Evolutionary conservation across 805 yeast species (phyloP), one percentile per base, ranked within the genome.

Genomic region (Spathaspora gorwiae): DNA sequence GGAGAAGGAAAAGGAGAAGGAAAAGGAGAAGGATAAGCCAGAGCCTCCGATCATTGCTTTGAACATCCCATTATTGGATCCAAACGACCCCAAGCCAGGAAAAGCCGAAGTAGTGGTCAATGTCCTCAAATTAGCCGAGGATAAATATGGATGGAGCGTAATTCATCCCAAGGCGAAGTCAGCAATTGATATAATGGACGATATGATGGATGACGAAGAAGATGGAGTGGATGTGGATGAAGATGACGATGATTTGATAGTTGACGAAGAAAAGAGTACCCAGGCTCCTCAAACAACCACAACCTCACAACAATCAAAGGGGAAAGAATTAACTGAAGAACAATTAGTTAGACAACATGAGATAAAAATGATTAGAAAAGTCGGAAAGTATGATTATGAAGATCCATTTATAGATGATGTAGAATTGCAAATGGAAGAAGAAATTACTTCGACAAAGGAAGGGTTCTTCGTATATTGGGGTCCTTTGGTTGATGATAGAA

Each of bases 381-480:
- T 90, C 32, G 97, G 97, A 2, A 89, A 87, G 59, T 94, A 94
- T 64, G 99, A 94, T 61, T 73, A 80, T 40, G 83, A 87, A 48
- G 99, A 94, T 64, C 99, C 98, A 2, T 94, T 94, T 58, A 94
- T 94, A 47, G 99, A 94, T 66, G 99, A 94, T 65, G 79, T 88
- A 12, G 99, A 94, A 65, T 70, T 90, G 54, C 78, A 81, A 46
- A 86, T 94, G 86, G 99, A 94, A 65, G 97, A 90, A 62, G 95
- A 87, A 56, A 82, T 95, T 7, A 90, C 92, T 2, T 82, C 92
- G 1, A 90, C 97, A 0, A 86, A 86, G 52, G 98, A 94, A 58
- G 99, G 98, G 1, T 94, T 90, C 61, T 94, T 92, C 54, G 97
- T 94, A 0, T 94, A 83, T 64, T 87, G 90, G 71, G 99, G 99